These are phyloP conservation scores for Leccinum sublutescens DNA, from an alignment of 768 basidiomycete species.

Conservation along the genomic window DNA sequence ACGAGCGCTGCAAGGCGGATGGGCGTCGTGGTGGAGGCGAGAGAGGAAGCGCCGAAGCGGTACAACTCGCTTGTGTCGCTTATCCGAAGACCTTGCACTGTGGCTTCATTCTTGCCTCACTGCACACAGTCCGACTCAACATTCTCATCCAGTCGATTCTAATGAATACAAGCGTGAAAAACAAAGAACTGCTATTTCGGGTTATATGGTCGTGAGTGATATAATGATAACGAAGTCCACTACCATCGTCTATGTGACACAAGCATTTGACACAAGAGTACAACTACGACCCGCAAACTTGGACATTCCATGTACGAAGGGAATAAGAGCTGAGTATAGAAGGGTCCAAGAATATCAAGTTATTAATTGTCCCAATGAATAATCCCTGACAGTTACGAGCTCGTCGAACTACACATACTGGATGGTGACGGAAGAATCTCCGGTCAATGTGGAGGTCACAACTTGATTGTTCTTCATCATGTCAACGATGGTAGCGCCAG, in stretches of 20 bases:
- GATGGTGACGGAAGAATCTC: slow-evolving; percentile 1
- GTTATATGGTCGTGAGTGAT: background rate
- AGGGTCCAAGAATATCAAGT: background rate
- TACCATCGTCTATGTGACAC: background rate
- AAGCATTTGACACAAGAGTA: background rate
- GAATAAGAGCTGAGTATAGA: background rate
- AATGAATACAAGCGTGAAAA: background rate
- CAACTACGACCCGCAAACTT: background rate
- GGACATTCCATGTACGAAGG: background rate
- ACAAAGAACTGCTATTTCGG: background rate
- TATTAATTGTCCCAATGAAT: background rate
- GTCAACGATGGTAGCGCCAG: background rate
- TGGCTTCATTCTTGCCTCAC: no score
- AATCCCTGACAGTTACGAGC: background rate
- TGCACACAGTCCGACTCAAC: no score
- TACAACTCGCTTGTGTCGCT: no score
- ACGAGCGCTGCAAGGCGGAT: no score
- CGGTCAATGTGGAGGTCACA: slow-evolving; percentile 1
- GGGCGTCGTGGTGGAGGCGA: no score
- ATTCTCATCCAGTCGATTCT: background rate
- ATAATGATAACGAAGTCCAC: background rate
- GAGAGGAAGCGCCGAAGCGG: no score
- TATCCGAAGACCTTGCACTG: no score
- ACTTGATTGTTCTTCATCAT: slow-evolving; percentile 1
- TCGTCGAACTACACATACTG: background rate